Evolutionary conservation across 2,329 filamentous ascomycete genomes (phyloP).

Genomic region (Byssochlamys sp.): DNA sequence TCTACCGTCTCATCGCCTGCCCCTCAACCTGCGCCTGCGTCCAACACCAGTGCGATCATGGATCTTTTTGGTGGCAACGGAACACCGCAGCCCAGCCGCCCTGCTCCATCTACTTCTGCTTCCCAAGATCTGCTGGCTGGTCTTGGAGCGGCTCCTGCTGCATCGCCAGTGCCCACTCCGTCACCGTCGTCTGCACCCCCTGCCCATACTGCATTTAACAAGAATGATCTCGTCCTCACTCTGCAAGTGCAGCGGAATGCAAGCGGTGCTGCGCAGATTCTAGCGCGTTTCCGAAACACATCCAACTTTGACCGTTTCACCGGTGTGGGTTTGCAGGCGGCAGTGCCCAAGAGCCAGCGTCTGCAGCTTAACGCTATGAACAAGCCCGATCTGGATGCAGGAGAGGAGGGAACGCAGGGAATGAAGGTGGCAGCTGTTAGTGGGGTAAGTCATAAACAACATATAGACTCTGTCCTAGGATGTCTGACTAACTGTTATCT

Average conservation of each 20-base stretch:
- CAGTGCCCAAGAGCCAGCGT: slow-evolving; percentile 92
- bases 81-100: slow-evolving; percentile 40
- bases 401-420: slow-evolving; percentile 75
- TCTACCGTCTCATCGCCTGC: slow-evolving; percentile 47
- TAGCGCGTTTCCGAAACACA: slow-evolving; percentile 73
- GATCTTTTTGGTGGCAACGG: slow-evolving; percentile 62
- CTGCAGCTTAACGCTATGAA: slow-evolving; percentile 86
- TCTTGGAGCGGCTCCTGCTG: slow-evolving; percentile 41
- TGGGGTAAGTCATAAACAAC: slow-evolving; percentile 59
- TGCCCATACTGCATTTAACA: slow-evolving; percentile 68
- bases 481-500: slow-evolving; percentile 17
- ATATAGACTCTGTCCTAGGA: not conserved
- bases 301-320: slow-evolving; percentile 57
- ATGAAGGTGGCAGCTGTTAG: slow-evolving; percentile 80
- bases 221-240: slow-evolving; percentile 71
- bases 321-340: slow-evolving; percentile 77
- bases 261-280: slow-evolving; percentile 63
- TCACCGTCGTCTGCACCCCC: slow-evolving; percentile 33
- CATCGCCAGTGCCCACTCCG: slow-evolving; percentile 37
- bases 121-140: slow-evolving; percentile 26
- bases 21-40: slow-evolving; percentile 39
- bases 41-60: slow-evolving; percentile 71
- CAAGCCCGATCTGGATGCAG: slow-evolving; percentile 62
- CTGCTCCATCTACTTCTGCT: slow-evolving; percentile 36
- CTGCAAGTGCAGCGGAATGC: slow-evolving; percentile 72